Evolutionary conservation across 2,329 filamentous ascomycete species (phyloP).

Genomic region (Colletotrichum echinochloae): DNA sequence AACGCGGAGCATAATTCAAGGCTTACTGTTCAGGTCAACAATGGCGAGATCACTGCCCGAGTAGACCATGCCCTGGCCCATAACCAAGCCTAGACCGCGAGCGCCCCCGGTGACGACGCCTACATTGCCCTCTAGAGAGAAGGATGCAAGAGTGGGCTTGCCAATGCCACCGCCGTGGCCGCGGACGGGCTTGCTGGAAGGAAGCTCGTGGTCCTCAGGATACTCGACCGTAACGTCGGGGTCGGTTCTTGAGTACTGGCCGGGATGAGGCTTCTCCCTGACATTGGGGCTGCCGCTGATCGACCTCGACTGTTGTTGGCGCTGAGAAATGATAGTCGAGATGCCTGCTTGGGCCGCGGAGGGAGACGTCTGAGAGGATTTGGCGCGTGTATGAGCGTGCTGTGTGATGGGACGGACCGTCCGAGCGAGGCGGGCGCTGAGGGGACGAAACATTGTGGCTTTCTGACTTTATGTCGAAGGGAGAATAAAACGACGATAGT

Average conservation of each 20-base stretch:
- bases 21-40: slow-evolving; percentile 90
- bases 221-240: slow-evolving; percentile 83
- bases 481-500: neutral
- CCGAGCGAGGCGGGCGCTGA: slow-evolving; percentile 38
- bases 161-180: slow-evolving; percentile 84
- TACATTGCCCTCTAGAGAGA: slow-evolving; percentile 87
- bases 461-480: neutral
- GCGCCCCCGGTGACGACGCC: slow-evolving; percentile 92
- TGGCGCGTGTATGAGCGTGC: slow-evolving; percentile 23
- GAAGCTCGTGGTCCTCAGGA: slow-evolving; percentile 79
- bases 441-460: slow-evolving; percentile 39
- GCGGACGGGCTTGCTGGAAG: slow-evolving; percentile 75
- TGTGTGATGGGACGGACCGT: slow-evolving; percentile 30
- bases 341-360: slow-evolving; percentile 44
- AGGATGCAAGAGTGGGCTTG: slow-evolving; percentile 86
- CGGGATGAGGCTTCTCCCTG: slow-evolving; percentile 56
- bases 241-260: slow-evolving; percentile 83
- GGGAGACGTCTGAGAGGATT: slow-evolving; percentile 22
- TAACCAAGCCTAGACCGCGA: slow-evolving; percentile 88
- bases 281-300: slow-evolving; percentile 48
- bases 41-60: slow-evolving; percentile 91
- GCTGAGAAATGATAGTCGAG: slow-evolving; percentile 34
- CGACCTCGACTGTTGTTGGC: slow-evolving; percentile 45
- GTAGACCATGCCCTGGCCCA: slow-evolving; percentile 90
- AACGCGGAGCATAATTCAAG: neutral